phyloP scores from a whole-genome alignment of 202 grass and related monocot species.

The Cymbopogon flexuosus region DNA sequence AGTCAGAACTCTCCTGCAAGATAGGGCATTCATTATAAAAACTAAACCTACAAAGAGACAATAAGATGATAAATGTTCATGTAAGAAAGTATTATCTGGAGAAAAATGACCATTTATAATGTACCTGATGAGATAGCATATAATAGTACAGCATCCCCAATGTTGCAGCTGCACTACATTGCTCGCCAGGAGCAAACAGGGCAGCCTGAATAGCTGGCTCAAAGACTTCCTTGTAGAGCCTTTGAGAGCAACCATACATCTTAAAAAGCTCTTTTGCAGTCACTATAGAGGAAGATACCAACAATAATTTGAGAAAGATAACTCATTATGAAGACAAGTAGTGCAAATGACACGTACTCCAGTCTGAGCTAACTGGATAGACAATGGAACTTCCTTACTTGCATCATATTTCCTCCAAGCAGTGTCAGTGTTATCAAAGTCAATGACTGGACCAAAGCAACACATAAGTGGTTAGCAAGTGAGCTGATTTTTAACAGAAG shows the following conservation, averaged over 20 bases:
- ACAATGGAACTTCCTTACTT: conserved; percentile 52
- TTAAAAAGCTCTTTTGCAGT: conserved; percentile 85
- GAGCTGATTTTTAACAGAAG: conserved; percentile 22
- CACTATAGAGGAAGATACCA: conserved; percentile 57
- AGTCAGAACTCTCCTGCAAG: conserved; percentile 83
- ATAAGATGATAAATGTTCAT: not conserved
- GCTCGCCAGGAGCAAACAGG: conserved; percentile 68
- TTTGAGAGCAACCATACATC: conserved; percentile 72
- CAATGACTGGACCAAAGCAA: conserved; percentile 61
- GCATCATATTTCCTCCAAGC: conserved; percentile 84
- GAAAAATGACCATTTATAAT: not conserved
- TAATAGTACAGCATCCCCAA: conserved; percentile 86
- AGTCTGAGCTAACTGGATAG: conserved; percentile 21
- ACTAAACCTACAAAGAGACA: not conserved
- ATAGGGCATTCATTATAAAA: conserved; percentile 16
- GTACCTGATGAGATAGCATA: conserved; percentile 71
- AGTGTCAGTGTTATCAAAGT: conserved; percentile 84
- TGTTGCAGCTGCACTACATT: conserved; percentile 81
- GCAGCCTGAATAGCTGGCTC: conserved; percentile 61
- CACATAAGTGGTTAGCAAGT: conserved; percentile 34
- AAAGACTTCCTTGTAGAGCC: conserved; percentile 59
- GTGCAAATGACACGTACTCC: conserved; percentile 20
- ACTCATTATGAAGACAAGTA: conserved; percentile 10
- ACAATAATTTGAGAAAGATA: conserved; percentile 20
- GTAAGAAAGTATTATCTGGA: not conserved